phyloP scores from a whole-genome alignment of 2,329 filamentous ascomycete genomes.

The Remersonia thermophila region DNA sequence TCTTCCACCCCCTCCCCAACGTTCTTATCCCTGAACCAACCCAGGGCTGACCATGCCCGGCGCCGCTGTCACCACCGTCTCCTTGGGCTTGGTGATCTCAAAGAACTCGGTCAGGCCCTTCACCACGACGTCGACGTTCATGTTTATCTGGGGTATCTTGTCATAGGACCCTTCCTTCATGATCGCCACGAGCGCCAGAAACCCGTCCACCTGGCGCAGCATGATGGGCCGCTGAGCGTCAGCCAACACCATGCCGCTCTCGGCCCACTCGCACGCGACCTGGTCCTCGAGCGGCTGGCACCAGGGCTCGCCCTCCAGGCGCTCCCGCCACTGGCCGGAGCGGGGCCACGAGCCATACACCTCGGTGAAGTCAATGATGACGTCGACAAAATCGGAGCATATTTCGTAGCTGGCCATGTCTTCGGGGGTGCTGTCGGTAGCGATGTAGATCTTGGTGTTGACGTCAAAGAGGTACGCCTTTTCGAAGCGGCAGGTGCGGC shows the following conservation, averaged over 20 bases:
- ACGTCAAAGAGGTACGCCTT: slow-evolving; percentile 98
- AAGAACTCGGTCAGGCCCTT: slow-evolving; percentile 71
- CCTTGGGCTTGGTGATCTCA: slow-evolving; percentile 50
- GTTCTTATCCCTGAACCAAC: slow-evolving; percentile 1
- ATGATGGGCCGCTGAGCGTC: slow-evolving; percentile 53
- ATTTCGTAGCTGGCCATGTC: slow-evolving; percentile 97
- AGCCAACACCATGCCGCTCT: slow-evolving; percentile 56
- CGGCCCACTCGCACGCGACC: slow-evolving; percentile 51
- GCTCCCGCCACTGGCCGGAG: slow-evolving; percentile 39
- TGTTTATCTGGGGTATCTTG: slow-evolving; percentile 73
- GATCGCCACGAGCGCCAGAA: slow-evolving; percentile 70
- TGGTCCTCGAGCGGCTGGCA: slow-evolving; percentile 52
- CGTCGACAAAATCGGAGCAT: slow-evolving; percentile 96
- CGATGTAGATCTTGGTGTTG: slow-evolving; percentile 96
- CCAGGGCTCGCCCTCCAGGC: slow-evolving; percentile 48
- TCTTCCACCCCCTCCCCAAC: too few species aligned
- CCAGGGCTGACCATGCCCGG: slow-evolving; percentile 2
- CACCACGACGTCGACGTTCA: slow-evolving; percentile 75
- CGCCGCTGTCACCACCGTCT: not conserved
- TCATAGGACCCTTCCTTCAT: slow-evolving; percentile 79
- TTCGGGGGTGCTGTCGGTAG: slow-evolving; percentile 82
- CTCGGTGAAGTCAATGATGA: slow-evolving; percentile 93
- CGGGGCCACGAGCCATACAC: slow-evolving; percentile 72
- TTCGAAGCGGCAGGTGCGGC: slow-evolving; percentile 86
- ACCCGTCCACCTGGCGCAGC: slow-evolving; percentile 58